Base-by-base conservation (phyloP, 2,329 filamentous ascomycete species). In the Ascochyta lentis region DNA sequence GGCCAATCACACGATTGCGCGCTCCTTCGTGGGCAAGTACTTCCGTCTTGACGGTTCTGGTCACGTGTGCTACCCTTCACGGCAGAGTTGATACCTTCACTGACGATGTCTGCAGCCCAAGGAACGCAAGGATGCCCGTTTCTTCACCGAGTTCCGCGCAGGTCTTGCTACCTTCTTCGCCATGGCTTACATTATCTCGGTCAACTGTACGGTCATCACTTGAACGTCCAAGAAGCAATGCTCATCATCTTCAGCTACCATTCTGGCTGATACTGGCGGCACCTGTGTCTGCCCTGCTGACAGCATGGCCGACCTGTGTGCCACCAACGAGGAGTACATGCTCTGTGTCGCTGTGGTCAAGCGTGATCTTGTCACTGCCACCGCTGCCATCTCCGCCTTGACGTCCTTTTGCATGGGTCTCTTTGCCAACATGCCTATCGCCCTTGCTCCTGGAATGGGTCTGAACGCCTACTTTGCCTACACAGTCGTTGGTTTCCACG, bases 381-480 rank as follows among this genome's bases (percentile, higher is more conserved):
- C 92, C 4, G 91, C 92, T 40, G 91, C 91, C 50, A 93, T 95
- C 62, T 84, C 90, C 13, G 89, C 90, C 24, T 77, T 96, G 42
- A 85, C 89, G 3, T 89, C 86, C n/a, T 92, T 96, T 75, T 88
- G 82, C 75, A 92, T 96, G 89, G 92, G 92, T 19, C 75, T 94
- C 1, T 86, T 93, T 61, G 88, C 92, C 59, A 96, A 96, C 64
- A 80, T 94, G 79, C 91, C 91, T 1, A 87, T 91, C 63, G 87
- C 86, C 8, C 76, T 91, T 39, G 89, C 88, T 6, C 89, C 89
- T 15, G 89, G 89, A 34, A 90, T 92, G 89, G 89, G 92, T 24
- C 76, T 96, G 51, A 96, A 96, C 70, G 91, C 91, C 16, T 96
- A 96, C 74, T 96, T 96, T 70, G 84, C 91, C 24, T 96, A 90